A percentile compares a stretch with the other conserved stretches of the same genome.
Evolutionary conservation across 495 filamentous ascomycete genomes (phyloP).

Genomic region (Pyrenula aspistea): DNA sequence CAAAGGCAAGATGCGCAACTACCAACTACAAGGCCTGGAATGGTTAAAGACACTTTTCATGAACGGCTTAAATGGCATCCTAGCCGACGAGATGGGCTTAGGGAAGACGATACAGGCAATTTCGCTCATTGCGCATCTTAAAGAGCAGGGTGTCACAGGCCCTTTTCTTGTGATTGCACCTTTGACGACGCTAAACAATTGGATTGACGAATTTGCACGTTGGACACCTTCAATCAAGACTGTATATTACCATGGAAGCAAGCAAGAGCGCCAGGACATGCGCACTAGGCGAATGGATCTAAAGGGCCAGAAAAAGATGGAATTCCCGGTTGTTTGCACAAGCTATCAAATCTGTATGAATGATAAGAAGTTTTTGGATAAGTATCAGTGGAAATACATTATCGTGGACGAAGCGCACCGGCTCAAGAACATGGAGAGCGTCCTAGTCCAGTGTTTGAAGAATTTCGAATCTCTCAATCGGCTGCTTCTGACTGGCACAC

Average conservation of each 20-base stretch:
- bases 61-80: constrained; percentile 88
- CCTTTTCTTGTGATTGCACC: constrained; percentile 87
- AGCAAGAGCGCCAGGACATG: constrained; percentile 59
- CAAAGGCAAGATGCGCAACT: constrained; percentile 79
- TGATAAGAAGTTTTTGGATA: constrained; percentile 64
- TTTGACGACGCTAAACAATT: constrained; percentile 84
- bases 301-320: constrained; percentile 44
- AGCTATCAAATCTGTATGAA: constrained; percentile 93
- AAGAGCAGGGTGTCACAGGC: constrained; percentile 75
- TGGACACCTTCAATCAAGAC: constrained; percentile 84
- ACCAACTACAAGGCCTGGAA: constrained; percentile 87
- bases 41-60: constrained; percentile 82
- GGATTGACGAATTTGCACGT: constrained; percentile 86
- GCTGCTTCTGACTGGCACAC: constrained; percentile 88
- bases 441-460: constrained; percentile 76
- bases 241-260: constrained; percentile 79
- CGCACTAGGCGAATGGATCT: constrained; percentile 47
- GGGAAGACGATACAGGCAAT: constrained; percentile 96
- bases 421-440: constrained; percentile 92
- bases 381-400: constrained; percentile 91
- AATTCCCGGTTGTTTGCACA: constrained; percentile 86
- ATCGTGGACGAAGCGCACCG: constrained; percentile 97
- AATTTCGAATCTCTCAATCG: constrained; percentile 81
- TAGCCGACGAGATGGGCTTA: constrained; percentile 96
- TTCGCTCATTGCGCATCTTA: constrained; percentile 74